Percentiles rank a stretch among this genome's conserved stretches.
These are phyloP conservation scores for Leccinum subgranulosum DNA, from an alignment of 768 basidiomycete genomes.

Conservation along the genomic window DNA sequence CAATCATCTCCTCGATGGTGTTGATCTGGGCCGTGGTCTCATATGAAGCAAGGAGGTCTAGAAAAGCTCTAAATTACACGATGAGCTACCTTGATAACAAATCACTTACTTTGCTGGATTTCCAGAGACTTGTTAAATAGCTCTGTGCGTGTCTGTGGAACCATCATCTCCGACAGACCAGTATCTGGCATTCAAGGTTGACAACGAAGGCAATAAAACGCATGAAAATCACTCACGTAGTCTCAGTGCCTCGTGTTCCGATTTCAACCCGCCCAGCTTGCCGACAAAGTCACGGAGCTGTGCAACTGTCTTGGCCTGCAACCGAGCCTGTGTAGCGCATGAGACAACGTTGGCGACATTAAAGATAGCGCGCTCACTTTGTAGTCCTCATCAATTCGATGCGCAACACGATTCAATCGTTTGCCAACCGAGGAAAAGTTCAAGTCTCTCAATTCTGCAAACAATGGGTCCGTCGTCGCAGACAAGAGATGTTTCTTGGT, in stretches of 20 bases:
- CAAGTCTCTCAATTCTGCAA: slow-evolving; percentile 79
- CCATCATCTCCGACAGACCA: slow-evolving; percentile 86
- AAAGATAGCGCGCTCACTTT: slow-evolving; percentile 48
- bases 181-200: slow-evolving; percentile 59
- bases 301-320: slow-evolving; percentile 85
- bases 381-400: slow-evolving; percentile 87
- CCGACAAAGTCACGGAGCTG: slow-evolving; percentile 96
- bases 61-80: slow-evolving; percentile 3
- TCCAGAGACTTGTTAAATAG: slow-evolving; percentile 90
- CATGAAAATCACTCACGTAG: slow-evolving; percentile 60
- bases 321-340: slow-evolving; percentile 53
- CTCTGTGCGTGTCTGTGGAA: slow-evolving; percentile 80
- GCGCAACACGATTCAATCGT: slow-evolving; percentile 76
- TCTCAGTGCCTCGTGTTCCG: slow-evolving; percentile 84
- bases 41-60: slow-evolving; percentile 94
- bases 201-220: not conserved
- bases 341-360: slow-evolving; percentile 1
- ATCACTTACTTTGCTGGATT: slow-evolving; percentile 84
- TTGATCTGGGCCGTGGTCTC: slow-evolving; percentile 74
- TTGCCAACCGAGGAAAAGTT: slow-evolving; percentile 91
- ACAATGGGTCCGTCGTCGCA: slow-evolving; percentile 74
- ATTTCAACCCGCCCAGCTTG: slow-evolving; percentile 87
- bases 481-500: slow-evolving; percentile 89
- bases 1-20: slow-evolving; percentile 89
- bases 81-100: slow-evolving; percentile 1